A percentile compares a stretch with the other conserved stretches of the same genome.
Conservation (phyloP, 108 stramenopile genomes). For the Fistulifera pelliculosa region DNA sequence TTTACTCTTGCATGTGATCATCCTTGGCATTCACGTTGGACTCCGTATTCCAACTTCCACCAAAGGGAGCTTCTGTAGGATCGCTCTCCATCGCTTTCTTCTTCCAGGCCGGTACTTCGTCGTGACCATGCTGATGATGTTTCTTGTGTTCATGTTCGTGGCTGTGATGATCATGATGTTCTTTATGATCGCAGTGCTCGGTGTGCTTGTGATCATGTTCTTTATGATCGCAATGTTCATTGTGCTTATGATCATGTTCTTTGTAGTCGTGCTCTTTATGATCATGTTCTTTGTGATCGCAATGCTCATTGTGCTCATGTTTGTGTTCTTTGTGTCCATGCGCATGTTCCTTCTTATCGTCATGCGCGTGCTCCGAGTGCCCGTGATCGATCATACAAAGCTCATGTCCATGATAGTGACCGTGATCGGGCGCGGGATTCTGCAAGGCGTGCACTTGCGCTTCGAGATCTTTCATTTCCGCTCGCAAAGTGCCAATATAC, state of each 20-base stretch:
- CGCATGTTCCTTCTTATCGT: conserved; percentile 23
- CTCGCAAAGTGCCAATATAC: conserved; percentile 42
- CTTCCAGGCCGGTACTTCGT: conserved; percentile 73
- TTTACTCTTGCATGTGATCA: no score
- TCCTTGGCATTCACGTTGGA: conserved; percentile 45
- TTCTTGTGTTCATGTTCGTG: conserved; percentile 4
- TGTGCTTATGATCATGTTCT: conserved; percentile 16
- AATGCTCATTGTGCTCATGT: conserved; percentile 17
- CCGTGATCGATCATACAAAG: conserved; percentile 24
- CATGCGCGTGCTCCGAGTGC: conserved; percentile 12
- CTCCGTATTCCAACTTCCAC: conserved; percentile 59
- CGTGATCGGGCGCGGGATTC: conserved; percentile 38
- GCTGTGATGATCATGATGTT: conserved; percentile 4
- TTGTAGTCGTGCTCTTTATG: conserved; percentile 13
- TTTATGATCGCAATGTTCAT: conserved; percentile 8
- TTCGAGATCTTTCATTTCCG: conserved; percentile 36
- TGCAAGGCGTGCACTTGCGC: conserved; percentile 16
- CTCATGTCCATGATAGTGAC: conserved; percentile 78
- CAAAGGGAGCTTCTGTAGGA: conserved; percentile 59
- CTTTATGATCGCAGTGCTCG: conserved; percentile 5
- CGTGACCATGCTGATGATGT: conserved; percentile 6
- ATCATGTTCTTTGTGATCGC: conserved; percentile 9
- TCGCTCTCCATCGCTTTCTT: conserved; percentile 50
- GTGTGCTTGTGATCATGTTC: conserved; percentile 16
- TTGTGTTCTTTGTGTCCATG: conserved; percentile 19